A percentile compares a stretch with the other conserved stretches of the same genome.
Evolutionary conservation across 1,139 yeast species (phyloP).

Genomic region (Taphrina communis): DNA sequence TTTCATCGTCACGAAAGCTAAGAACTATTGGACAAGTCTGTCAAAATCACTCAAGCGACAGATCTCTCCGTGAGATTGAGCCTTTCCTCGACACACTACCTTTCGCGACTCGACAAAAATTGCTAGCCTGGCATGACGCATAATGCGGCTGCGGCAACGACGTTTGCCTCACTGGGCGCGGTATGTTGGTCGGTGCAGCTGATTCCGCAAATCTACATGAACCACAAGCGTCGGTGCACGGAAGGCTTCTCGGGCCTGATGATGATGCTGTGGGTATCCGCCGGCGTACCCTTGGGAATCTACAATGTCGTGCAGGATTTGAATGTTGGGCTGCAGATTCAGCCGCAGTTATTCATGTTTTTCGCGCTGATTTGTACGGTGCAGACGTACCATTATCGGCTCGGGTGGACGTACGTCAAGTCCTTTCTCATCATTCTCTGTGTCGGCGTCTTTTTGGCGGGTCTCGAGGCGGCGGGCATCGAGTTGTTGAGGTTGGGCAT

Average conservation of each 20-base stretch:
- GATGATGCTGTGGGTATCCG: constrained; percentile 83
- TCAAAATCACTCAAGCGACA: too few relatives aligned
- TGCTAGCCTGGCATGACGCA: neutral
- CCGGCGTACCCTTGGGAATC: constrained; percentile 82
- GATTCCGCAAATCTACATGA: constrained; percentile 79
- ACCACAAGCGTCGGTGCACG: constrained; percentile 75
- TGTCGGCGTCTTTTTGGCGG: constrained; percentile 60
- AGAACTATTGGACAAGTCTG: too few relatives aligned
- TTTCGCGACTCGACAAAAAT: neutral
- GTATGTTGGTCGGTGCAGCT: constrained; percentile 89
- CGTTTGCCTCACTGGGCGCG: constrained; percentile 87
- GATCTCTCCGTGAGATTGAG: too few relatives aligned
- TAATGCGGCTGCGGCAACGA: constrained; percentile 62
- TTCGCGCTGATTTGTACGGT: constrained; percentile 72
- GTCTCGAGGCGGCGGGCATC: constrained; percentile 71
- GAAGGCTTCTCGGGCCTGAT: constrained; percentile 83
- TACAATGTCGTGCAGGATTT: constrained; percentile 77
- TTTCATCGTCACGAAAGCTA: neutral
- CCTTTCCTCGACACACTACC: neutral
- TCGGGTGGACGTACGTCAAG: constrained; percentile 47
- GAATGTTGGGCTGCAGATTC: constrained; percentile 77
- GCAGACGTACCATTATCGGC: constrained; percentile 70
- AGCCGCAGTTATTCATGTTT: constrained; percentile 81
- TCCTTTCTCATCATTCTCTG: constrained; percentile 54
- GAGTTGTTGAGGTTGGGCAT: constrained; percentile 59